Conservation (phyloP, 768 basidiomycete species). For the Lentinula detonsa region DNA sequence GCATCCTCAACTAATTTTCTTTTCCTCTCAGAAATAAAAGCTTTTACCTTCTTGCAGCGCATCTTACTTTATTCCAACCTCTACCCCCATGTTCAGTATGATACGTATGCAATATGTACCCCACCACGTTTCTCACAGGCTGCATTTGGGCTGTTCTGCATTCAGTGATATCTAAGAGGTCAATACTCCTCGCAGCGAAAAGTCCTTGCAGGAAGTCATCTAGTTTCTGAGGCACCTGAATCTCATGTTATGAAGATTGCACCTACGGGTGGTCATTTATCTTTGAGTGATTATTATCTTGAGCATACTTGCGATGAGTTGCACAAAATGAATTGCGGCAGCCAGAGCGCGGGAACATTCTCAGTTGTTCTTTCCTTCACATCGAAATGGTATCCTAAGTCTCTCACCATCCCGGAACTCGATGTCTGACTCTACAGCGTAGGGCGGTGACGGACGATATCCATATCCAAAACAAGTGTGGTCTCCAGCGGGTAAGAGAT, state of each 20-base stretch:
- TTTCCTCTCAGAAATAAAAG: slow-evolving; percentile 10
- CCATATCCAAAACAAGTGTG: slow-evolving; percentile 71
- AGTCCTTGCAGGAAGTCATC: too few relatives aligned
- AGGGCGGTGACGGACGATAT: slow-evolving; percentile 59
- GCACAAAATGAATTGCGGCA: too few relatives aligned
- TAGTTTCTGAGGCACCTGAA: too few relatives aligned
- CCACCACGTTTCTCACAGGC: not conserved
- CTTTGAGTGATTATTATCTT: too few relatives aligned
- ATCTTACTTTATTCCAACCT: not conserved
- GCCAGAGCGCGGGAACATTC: not conserved
- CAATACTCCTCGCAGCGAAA: too few relatives aligned
- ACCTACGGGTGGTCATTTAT: too few relatives aligned
- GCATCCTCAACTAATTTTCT: not conserved
- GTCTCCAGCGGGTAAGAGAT: slow-evolving; percentile 56
- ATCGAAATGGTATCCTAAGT: not conserved
- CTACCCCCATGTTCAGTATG: slow-evolving; percentile 1
- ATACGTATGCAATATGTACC: slow-evolving; percentile 7
- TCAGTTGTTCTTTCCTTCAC: not conserved
- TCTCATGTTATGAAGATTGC: too few relatives aligned
- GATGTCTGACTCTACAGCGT: not conserved
- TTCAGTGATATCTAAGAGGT: too few relatives aligned
- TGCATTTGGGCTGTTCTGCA: too few relatives aligned
- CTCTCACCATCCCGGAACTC: too few relatives aligned
- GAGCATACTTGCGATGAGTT: too few relatives aligned
- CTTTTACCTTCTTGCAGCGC: not conserved